Evolutionary conservation across 345 rosid species (phyloP).

Genomic region (Microcos paniculata): DNA sequence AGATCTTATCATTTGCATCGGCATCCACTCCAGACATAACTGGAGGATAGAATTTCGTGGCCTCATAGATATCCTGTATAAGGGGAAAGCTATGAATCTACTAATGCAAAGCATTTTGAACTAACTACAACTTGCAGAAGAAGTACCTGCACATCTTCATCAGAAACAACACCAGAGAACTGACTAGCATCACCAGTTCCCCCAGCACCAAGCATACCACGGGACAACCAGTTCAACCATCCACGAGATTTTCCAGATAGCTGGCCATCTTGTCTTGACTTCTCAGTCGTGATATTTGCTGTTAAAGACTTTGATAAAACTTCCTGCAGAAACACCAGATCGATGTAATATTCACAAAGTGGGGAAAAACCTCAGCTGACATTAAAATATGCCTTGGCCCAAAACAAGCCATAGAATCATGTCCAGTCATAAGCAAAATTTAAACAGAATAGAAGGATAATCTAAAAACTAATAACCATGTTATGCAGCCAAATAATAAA

Average conservation of each 20-base stretch:
- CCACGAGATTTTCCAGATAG: slow-evolving; percentile 65
- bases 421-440: neutral
- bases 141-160: slow-evolving; percentile 89
- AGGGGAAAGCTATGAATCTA: slow-evolving; percentile 15
- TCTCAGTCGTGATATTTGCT: slow-evolving; percentile 37
- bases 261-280: slow-evolving; percentile 54
- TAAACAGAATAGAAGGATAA: neutral
- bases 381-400: neutral
- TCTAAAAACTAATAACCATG: neutral
- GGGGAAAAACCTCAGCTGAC: neutral
- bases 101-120: slow-evolving; percentile 8
- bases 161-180: slow-evolving; percentile 90
- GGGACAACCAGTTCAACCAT: slow-evolving; percentile 96
- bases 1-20: slow-evolving; percentile 46
- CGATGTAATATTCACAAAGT: slow-evolving; percentile 6
- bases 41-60: slow-evolving; percentile 71
- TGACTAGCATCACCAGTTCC: slow-evolving; percentile 93
- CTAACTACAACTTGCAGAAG: slow-evolving; percentile 8
- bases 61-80: slow-evolving; percentile 87
- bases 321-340: slow-evolving; percentile 47
- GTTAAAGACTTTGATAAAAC: slow-evolving; percentile 38
- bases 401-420: neutral
- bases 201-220: slow-evolving; percentile 99
- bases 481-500: neutral
- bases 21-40: slow-evolving; percentile 36